These are phyloP conservation scores for Pseudomassariella vexata DNA, from an alignment of 2,329 filamentous ascomycete genomes.

Conservation along the genomic window DNA sequence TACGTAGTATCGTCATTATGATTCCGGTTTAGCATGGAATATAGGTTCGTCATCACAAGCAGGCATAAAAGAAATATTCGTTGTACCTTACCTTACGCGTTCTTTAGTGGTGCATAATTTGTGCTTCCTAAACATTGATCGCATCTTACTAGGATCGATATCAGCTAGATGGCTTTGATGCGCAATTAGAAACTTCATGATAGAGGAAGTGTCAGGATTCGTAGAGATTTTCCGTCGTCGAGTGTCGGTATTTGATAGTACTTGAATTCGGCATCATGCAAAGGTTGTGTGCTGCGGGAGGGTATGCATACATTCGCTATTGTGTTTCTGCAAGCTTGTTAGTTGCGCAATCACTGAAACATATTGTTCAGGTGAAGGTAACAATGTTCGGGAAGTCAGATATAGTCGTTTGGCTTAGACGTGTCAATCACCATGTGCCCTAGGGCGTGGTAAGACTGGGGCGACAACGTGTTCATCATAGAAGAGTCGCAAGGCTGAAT, in stretches of 20 bases:
- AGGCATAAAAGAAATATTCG: slow-evolving; percentile 13
- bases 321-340: too few relatives aligned
- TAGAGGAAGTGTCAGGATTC: slow-evolving; percentile 7
- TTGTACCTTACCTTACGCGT: slow-evolving; percentile 22
- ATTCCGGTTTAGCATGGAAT: slow-evolving; percentile 78
- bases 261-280: slow-evolving; percentile 33
- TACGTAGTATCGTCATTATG: slow-evolving; percentile 60
- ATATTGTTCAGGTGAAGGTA: too few relatives aligned
- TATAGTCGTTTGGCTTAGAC: slow-evolving; percentile 43
- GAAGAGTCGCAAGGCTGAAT: too few relatives aligned
- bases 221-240: slow-evolving; percentile 27
- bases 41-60: slow-evolving; percentile 62
- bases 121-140: not conserved
- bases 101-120: not conserved
- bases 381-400: too few relatives aligned
- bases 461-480: slow-evolving; percentile 55
- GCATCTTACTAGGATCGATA: slow-evolving; percentile 12
- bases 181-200: not conserved
- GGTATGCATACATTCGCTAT: too few relatives aligned
- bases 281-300: too few relatives aligned
- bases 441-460: slow-evolving; percentile 46
- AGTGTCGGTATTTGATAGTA: slow-evolving; percentile 42
- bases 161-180: too few relatives aligned
- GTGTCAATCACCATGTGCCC: slow-evolving; percentile 49
- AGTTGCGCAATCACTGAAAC: too few relatives aligned